phyloP scores from a whole-genome alignment of 805 yeast species.

The Monosporozyma siamensis region DNA sequence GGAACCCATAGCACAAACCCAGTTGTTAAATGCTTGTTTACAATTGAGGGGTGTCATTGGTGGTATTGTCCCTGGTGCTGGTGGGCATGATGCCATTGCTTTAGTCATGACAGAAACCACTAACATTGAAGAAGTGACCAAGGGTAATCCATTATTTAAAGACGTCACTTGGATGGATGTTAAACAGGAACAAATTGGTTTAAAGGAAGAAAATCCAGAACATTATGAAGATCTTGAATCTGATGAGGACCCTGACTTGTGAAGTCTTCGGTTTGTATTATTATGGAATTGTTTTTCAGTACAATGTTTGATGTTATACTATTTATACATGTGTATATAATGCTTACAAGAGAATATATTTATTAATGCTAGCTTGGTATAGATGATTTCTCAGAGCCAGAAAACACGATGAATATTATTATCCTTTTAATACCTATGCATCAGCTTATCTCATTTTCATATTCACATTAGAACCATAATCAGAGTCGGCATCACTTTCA shows the following conservation, averaged over 20 bases:
- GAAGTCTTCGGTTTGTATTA: too few relatives aligned
- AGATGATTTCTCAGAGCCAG: too few relatives aligned
- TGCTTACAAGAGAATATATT: too few relatives aligned
- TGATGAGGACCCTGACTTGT: neutral
- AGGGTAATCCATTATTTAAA: constrained; percentile 27
- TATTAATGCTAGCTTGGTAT: too few relatives aligned
- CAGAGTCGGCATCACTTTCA: neutral
- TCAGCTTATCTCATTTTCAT: too few relatives aligned
- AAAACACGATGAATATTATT: too few relatives aligned
- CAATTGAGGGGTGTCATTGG: constrained; percentile 69
- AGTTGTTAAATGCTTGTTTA: constrained; percentile 49
- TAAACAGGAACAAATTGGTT: constrained; percentile 52
- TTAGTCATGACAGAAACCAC: constrained; percentile 48
- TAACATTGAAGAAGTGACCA: constrained; percentile 26
- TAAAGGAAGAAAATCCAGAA: constrained; percentile 38
- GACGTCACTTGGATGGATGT: constrained; percentile 61
- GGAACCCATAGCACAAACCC: constrained; percentile 75
- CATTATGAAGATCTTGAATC: constrained; percentile 19
- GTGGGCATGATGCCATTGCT: constrained; percentile 91
- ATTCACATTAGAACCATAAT: too few relatives aligned
- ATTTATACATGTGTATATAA: neutral
- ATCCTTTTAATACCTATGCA: too few relatives aligned
- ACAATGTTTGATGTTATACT: too few relatives aligned
- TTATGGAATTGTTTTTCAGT: too few relatives aligned
- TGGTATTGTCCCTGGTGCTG: constrained; percentile 99